Base-by-base conservation (phyloP, 2,329 filamentous ascomycete species). In the Colletotrichum endophyticum region DNA sequence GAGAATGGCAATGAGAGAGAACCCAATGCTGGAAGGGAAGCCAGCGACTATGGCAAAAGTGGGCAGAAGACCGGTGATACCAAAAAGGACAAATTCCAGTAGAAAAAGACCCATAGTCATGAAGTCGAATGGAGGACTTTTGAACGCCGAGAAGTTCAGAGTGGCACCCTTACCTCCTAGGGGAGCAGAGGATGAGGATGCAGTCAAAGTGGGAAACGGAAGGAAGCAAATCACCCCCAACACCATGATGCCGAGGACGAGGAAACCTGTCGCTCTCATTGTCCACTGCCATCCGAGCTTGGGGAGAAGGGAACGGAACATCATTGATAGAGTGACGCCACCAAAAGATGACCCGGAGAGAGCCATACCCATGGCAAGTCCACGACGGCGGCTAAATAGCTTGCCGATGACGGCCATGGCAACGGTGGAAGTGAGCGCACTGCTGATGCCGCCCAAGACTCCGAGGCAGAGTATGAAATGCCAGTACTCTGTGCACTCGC, bases 11-110 rank as follows among this genome's bases (percentile, higher is more conserved):
- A 89, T 82, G 9, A 88, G 82, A 16, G 86, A 86, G 72, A 86
- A 88, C 5, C 87, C 86, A 0, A 84, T 82, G 30, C 87, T 81
- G 1, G 81, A 72, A 8, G 83, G 79, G 39, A 88, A 84, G 49
- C 81, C 79, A 5, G 80, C 80, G 3, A 77, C 79, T 0, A 84
- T 85, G 2, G 86, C 85, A 75, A 89, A 89, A 0, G 87, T 88
- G 1, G 88, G 88, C 2, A 89, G 79, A 9, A 89, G 83, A 2
- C 86, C 86, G 1, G 86, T 84, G n/a, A 86, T 84, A 15, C 87
- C 87, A 57, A 89, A 89, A 16, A 89, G 84, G 49, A 87, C 86
- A 66, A 89, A 87, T 63, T 90, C 88, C 25, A 89, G 85, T 2
- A 85, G 82, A 75, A 89, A 88, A 8, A 89, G 82, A 0, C 84